Base-by-base conservation (phyloP, 805 yeast species). In the Citeromyces matritensis region DNA sequence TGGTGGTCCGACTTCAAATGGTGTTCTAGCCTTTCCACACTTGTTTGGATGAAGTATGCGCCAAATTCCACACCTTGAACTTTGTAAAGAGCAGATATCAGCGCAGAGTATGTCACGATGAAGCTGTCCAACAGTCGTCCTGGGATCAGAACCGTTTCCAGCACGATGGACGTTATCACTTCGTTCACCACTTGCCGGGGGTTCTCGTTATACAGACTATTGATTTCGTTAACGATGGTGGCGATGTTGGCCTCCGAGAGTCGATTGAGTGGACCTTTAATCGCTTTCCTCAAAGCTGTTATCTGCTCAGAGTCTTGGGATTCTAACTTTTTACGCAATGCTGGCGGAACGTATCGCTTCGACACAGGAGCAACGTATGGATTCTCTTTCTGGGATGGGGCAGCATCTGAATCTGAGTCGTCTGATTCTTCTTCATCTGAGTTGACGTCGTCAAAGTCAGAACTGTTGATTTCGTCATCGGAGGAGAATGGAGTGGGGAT, bases 31-130 rank as follows among this genome's bases (percentile, higher is more conserved):
- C 60, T 63, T 37, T 82, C 94, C n/a, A 86, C 80, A 34, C 81
- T 47, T 1, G 70, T 61, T 47, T 91, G 98, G 23, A 85, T 62
- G 36, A 85, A 77, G 41, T 60, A 68, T 0, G 96, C 98, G 37
- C 95, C 96, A 49, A 84, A 79, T 38, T 84, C 95, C 25, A 75
- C 70, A 13, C 98, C 97, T 41, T 81, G 80, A 13, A 74, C 45
- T 37, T 80, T 65, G 54, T 80, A 84, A 15, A 91, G 49, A 1
- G 94, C 77, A 14, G 75, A 75, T 2, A 76, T 68, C 6, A 84
- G 60, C 5, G 84, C 76, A 1, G 94, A 79, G 49, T 88, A 86
- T 23, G 82, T 61, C 37, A 79, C 67, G 26, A 86, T 70, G 48
- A 84, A 83, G 1, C 80, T 69, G 39, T 86, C 96, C 30, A 84